phyloP scores from a whole-genome alignment of 805 yeast genomes.

The Hanseniaspora thailandica region DNA sequence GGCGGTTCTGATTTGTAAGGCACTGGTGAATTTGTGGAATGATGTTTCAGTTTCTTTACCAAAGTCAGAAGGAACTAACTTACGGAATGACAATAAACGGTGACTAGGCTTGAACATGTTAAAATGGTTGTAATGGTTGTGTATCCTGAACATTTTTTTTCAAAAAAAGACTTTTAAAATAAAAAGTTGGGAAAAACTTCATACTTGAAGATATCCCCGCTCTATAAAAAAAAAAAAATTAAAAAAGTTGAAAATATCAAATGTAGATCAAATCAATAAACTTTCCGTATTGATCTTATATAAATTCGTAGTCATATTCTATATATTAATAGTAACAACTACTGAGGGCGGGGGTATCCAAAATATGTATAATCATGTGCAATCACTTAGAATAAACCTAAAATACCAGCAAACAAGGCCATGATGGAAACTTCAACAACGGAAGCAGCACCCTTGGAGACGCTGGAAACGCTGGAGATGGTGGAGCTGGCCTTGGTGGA shows the following conservation, averaged over 20 bases:
- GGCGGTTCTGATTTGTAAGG: conserved; percentile 5
- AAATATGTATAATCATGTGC: background rate
- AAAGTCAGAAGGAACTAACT: conserved; percentile 5
- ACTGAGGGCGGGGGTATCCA: too few relatives aligned
- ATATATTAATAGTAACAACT: too few relatives aligned
- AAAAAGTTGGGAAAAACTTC: background rate
- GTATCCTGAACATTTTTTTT: background rate
- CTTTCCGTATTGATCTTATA: too few relatives aligned
- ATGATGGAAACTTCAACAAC: conserved; percentile 23
- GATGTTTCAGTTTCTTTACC: background rate
- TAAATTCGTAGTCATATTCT: too few relatives aligned
- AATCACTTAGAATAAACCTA: conserved; percentile 21
- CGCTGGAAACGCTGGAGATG: conserved; percentile 35
- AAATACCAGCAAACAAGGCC: conserved; percentile 23
- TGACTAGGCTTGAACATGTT: background rate
- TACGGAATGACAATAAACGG: background rate
- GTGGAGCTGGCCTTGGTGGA: background rate
- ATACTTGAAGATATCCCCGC: too few relatives aligned
- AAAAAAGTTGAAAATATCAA: too few relatives aligned
- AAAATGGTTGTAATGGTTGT: background rate
- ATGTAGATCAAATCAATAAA: too few relatives aligned
- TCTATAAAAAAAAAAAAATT: background rate
- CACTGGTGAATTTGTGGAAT: background rate
- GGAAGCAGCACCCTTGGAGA: conserved; percentile 28
- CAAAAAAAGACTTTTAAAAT: background rate